phyloP scores from a whole-genome alignment of 1,284 basidiomycete species.

The Heliocybe sulcata region DNA sequence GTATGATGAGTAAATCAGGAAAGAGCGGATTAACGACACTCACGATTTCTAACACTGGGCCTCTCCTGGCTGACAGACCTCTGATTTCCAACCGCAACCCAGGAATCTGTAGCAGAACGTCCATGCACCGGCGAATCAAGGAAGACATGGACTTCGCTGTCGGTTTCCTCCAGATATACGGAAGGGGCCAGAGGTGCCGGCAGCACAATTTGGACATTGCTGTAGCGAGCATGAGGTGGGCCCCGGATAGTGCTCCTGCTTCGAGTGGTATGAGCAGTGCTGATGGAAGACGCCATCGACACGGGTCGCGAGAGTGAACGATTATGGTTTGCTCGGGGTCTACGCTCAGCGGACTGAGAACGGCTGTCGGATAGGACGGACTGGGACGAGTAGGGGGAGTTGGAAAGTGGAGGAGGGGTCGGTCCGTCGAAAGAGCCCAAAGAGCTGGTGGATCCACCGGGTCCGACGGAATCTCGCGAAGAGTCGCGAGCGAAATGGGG shows the following conservation, averaged over 20 bases:
- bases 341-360: conserved; percentile 5
- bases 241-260: conserved; percentile 31
- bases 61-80: not conserved
- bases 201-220: conserved; percentile 50
- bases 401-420: not conserved
- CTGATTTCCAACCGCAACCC: not conserved
- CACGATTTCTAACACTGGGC: not conserved
- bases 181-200: conserved; percentile 44
- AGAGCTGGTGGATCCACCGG: not conserved
- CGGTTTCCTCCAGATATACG: conserved; percentile 16
- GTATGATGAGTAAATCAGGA: not conserved
- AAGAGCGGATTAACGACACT: not conserved
- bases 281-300: conserved; percentile 32
- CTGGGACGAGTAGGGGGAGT: conserved; percentile 12
- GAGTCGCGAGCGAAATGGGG: conserved; percentile 15
- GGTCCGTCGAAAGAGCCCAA: not conserved
- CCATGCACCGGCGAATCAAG: not conserved
- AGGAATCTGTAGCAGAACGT: not conserved
- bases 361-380: conserved; percentile 9
- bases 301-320: conserved; percentile 9
- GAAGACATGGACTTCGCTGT: conserved; percentile 3
- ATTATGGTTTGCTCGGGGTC: conserved; percentile 15
- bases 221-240: conserved; percentile 45
- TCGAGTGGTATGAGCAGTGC: conserved; percentile 25
- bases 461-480: not conserved